phyloP scores from a whole-genome alignment of 164 flowering plant species.

The Kalanchoe fedtschenkoi region DNA sequence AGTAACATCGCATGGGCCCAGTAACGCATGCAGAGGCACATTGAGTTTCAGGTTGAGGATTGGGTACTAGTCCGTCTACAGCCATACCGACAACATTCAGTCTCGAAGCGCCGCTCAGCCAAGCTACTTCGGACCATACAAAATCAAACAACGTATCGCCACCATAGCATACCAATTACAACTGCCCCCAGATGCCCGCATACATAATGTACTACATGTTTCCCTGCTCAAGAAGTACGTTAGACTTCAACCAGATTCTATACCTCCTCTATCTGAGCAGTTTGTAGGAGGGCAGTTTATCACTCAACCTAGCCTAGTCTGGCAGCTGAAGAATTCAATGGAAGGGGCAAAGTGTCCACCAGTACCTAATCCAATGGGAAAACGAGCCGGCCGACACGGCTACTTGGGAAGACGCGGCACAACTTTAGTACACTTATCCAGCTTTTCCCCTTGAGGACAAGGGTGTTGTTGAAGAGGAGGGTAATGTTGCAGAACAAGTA shows the following conservation, averaged over 20 bases:
- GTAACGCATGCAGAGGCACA: not conserved
- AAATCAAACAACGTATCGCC: not conserved
- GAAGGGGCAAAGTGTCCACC: too few species aligned
- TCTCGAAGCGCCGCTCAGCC: not conserved
- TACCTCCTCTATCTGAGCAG: too few species aligned
- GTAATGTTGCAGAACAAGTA: too few species aligned
- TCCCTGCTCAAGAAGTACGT: not conserved
- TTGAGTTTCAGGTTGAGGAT: not conserved
- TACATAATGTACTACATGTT: not conserved
- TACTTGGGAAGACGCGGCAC: too few species aligned
- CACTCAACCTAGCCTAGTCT: too few species aligned
- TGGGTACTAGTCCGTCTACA: not conserved
- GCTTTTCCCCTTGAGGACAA: too few species aligned
- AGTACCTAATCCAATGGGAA: too few species aligned
- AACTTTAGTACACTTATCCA: too few species aligned
- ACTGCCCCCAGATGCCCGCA: not conserved
- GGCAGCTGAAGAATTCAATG: too few species aligned
- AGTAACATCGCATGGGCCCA: not conserved
- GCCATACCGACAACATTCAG: not conserved
- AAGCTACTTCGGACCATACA: not conserved
- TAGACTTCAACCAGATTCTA: not conserved
- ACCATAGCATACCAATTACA: constrained; percentile 1
- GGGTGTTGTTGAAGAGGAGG: too few species aligned
- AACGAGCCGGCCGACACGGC: too few species aligned
- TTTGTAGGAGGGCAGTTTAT: too few species aligned